A percentile compares a stretch with the other conserved stretches of the same genome.
phyloP scores from a whole-genome alignment of 495 filamentous ascomycete genomes.

The Pyrenula aspistea region DNA sequence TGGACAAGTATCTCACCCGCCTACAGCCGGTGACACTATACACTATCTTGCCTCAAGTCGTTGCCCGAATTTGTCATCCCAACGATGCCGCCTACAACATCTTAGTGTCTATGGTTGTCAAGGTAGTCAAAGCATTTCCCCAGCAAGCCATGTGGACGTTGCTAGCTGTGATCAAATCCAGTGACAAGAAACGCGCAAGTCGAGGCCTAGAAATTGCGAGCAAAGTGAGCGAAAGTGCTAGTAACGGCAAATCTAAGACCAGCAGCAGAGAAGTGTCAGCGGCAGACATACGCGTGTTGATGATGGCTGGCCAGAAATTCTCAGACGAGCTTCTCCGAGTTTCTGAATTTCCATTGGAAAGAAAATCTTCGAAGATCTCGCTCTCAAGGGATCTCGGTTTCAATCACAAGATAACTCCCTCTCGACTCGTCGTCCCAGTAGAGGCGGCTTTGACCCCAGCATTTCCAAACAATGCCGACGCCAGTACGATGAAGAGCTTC shows the following conservation, averaged over 20 bases:
- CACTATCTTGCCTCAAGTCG: slow-evolving; percentile 82
- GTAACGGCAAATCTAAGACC: slow-evolving; percentile 29
- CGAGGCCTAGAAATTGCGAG: slow-evolving; percentile 33
- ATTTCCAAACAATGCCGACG: slow-evolving; percentile 62
- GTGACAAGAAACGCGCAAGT: slow-evolving; percentile 34
- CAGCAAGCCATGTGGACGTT: slow-evolving; percentile 91
- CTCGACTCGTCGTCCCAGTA: slow-evolving; percentile 73
- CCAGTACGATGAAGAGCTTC: slow-evolving; percentile 56
- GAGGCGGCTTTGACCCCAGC: slow-evolving; percentile 74
- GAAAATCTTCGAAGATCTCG: slow-evolving; percentile 57
- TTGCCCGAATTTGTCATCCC: slow-evolving; percentile 82
- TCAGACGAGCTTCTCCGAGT: slow-evolving; percentile 71
- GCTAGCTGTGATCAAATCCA: slow-evolving; percentile 62
- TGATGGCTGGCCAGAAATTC: slow-evolving; percentile 68
- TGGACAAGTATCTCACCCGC: slow-evolving; percentile 60
- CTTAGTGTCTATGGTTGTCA: slow-evolving; percentile 66
- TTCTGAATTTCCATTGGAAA: slow-evolving; percentile 62
- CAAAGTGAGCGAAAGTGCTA: slow-evolving; percentile 24
- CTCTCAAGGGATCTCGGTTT: slow-evolving; percentile 68
- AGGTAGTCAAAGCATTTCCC: slow-evolving; percentile 67
- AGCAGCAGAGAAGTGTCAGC: slow-evolving; percentile 24
- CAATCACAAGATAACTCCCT: slow-evolving; percentile 71
- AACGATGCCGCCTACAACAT: slow-evolving; percentile 62
- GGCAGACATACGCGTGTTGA: slow-evolving; percentile 53
- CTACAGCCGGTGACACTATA: slow-evolving; percentile 86